Evolutionary conservation across 2,329 filamentous ascomycete genomes (phyloP).

Genomic region (Penicillium sp.): DNA sequence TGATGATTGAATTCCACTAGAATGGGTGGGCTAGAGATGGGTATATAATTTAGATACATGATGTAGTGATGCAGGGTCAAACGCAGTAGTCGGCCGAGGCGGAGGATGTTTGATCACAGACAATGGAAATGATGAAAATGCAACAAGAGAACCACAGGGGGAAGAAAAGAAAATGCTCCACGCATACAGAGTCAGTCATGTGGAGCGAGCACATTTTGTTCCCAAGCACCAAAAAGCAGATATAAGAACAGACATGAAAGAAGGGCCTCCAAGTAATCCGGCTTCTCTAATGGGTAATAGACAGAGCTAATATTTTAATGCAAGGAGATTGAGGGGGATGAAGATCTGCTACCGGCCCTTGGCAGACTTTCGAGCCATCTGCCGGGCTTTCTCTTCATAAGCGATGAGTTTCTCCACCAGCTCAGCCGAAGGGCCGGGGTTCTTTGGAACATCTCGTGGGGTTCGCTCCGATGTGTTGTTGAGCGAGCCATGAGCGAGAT

Average conservation of each 20-base stretch:
- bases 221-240: constrained; percentile 11
- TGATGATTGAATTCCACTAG: neutral
- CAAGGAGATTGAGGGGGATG: constrained; percentile 5
- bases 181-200: neutral
- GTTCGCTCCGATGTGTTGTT: constrained; percentile 17
- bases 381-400: constrained; percentile 35
- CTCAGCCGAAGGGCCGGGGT: constrained; percentile 31
- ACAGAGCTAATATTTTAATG: constrained; percentile 12
- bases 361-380: constrained; percentile 28
- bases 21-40: constrained; percentile 11
- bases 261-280: neutral
- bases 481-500: constrained; percentile 39
- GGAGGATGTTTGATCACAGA: neutral
- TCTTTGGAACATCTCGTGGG: constrained; percentile 20
- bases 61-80: constrained; percentile 20
- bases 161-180: neutral
- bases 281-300: neutral
- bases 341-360: constrained; percentile 28
- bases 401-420: constrained; percentile 36
- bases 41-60: constrained; percentile 25
- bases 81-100: neutral
- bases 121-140: neutral
- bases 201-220: constrained; percentile 11
- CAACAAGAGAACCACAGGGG: neutral
- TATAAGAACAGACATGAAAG: neutral